Conservation (phyloP, 345 rosid species). For the Noccaea bulbosa region DNA sequence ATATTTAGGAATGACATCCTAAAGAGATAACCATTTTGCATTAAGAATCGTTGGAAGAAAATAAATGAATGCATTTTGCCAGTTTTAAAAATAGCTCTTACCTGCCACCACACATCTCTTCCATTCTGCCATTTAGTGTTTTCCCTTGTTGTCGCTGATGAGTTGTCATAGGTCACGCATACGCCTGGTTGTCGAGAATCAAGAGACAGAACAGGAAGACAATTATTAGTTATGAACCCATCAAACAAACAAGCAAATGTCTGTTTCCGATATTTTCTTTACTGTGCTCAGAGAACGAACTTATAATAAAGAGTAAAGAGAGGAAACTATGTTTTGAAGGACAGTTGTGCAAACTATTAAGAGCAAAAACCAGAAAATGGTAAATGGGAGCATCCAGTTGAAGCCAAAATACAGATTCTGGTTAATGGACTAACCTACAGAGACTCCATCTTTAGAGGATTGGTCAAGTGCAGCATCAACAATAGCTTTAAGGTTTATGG, state of each 20-base stretch:
- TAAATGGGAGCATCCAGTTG: background rate
- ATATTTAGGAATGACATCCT: conserved; percentile 85
- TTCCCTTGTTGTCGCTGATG: conserved; percentile 70
- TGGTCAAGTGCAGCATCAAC: conserved; percentile 81
- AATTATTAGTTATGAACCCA: conserved; percentile 17
- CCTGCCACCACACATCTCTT: conserved; percentile 99
- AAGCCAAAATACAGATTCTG: conserved; percentile 1
- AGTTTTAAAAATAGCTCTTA: conserved; percentile 30
- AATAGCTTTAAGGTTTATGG: conserved; percentile 81
- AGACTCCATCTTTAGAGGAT: conserved; percentile 66
- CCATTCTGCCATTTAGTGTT: conserved; percentile 82
- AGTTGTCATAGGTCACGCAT: conserved; percentile 82
- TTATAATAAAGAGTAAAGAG: background rate
- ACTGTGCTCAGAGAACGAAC: background rate
- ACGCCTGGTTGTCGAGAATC: conserved; percentile 47
- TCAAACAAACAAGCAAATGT: conserved; percentile 13
- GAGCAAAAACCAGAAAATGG: background rate
- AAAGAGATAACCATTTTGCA: conserved; percentile 36
- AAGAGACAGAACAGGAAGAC: conserved; percentile 31
- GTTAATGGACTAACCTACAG: conserved; percentile 63
- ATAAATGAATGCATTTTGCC: background rate
- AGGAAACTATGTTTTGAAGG: background rate
- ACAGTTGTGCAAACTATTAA: background rate
- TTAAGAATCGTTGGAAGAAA: background rate
- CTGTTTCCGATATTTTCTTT: conserved; percentile 1